Percentiles rank a stretch among this genome's conserved stretches.
These are phyloP conservation scores for Jimgerdemannia flammicorona DNA, from an alignment of 192 early-diverging fungal genomes.

Conservation along the genomic window DNA sequence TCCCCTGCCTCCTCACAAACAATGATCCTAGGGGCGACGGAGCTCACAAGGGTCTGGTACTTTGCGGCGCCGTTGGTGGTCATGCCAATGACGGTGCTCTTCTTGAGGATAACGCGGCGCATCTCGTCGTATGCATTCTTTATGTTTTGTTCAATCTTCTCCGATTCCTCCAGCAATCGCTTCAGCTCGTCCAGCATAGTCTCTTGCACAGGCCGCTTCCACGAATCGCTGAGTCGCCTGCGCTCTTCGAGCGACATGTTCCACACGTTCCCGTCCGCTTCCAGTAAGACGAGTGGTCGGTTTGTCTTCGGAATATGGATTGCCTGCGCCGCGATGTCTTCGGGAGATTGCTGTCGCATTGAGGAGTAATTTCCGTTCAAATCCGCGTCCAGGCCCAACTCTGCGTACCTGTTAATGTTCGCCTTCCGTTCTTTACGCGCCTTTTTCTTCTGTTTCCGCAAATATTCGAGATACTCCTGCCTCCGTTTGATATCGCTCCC, in stretches of 20 bases:
- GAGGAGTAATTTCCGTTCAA: neutral
- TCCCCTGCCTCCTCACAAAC: constrained; percentile 57
- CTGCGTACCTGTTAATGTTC: neutral
- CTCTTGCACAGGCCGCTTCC: neutral
- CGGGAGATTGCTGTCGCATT: neutral
- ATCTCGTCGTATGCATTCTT: constrained; percentile 1
- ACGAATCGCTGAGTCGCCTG: neutral
- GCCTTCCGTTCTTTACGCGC: neutral
- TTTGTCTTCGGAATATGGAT: neutral
- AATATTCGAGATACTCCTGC: neutral
- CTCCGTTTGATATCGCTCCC: neutral
- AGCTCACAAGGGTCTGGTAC: constrained; percentile 45
- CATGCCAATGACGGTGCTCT: constrained; percentile 33
- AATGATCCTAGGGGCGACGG: constrained; percentile 42
- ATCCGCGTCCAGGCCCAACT: neutral
- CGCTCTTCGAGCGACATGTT: constrained; percentile 14
- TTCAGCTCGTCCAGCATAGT: neutral
- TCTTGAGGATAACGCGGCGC: constrained; percentile 14
- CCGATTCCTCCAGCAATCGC: neutral
- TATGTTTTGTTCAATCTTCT: constrained; percentile 3
- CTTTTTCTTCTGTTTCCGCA: neutral
- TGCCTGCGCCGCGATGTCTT: neutral
- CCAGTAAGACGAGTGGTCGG: neutral
- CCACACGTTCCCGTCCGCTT: constrained; percentile 7
- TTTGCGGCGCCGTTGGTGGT: constrained; percentile 50